Evolutionary conservation across 179 eudicot genomes (phyloP).

Genomic region (Nepenthes alata): DNA sequence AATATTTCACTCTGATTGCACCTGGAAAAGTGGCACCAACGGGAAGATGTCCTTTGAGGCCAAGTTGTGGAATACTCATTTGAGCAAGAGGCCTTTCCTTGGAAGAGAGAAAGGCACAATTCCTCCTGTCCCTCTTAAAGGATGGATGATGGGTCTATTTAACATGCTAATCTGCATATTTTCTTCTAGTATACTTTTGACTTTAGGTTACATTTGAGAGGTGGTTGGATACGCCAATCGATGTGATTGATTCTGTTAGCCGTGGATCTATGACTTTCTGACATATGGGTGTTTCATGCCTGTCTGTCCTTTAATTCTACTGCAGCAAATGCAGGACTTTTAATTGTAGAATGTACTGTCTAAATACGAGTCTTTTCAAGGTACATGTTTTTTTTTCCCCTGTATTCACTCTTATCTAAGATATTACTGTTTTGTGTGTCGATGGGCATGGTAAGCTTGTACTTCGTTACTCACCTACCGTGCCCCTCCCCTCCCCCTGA

Average conservation of each 20-base stretch:
- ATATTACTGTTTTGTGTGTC: too few relatives aligned
- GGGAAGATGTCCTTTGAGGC: background rate
- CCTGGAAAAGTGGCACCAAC: conserved; percentile 1
- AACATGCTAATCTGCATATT: conserved; percentile 1
- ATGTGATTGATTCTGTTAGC: conserved; percentile 10
- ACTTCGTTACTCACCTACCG: too few relatives aligned
- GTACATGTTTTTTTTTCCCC: too few relatives aligned
- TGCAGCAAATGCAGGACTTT: too few relatives aligned
- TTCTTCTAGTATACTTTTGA: conserved; percentile 9
- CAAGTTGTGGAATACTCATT: conserved; percentile 7
- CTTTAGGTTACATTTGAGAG: conserved; percentile 8
- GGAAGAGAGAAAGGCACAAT: conserved; percentile 5
- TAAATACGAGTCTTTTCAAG: too few relatives aligned
- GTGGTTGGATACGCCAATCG: conserved; percentile 11
- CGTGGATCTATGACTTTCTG: background rate
- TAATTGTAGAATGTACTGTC: too few relatives aligned
- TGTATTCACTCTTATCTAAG: too few relatives aligned
- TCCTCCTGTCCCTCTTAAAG: background rate
- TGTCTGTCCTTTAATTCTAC: too few relatives aligned
- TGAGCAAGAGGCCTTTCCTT: conserved; percentile 25
- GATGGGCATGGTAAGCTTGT: too few relatives aligned
- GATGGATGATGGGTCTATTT: background rate
- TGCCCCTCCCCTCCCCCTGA: too few relatives aligned
- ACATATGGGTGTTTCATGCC: background rate
- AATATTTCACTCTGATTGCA: conserved; percentile 9